A percentile compares a stretch with the other conserved stretches of the same genome.
Conservation (phyloP, 495 filamentous ascomycete genomes). For the Trichocladium antarcticum region DNA sequence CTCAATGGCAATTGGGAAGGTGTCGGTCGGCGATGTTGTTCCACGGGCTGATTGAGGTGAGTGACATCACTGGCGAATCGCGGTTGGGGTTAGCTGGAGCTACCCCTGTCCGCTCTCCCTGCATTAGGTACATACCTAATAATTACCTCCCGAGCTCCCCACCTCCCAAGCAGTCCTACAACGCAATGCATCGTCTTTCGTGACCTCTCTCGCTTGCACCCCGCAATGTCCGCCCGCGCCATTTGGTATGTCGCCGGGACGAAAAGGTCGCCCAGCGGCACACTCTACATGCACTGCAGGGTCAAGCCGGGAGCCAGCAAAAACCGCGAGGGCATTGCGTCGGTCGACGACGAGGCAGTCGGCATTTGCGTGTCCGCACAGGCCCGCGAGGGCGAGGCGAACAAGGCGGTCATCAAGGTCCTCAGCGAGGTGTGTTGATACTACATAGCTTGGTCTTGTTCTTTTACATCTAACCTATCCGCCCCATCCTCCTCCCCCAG, state of each 20-base stretch:
- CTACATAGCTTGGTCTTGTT: background rate
- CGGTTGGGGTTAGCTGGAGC: background rate
- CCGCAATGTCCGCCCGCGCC: slow-evolving; percentile 11
- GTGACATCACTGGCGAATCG: background rate
- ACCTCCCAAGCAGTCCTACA: too few relatives aligned
- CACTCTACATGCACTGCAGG: slow-evolving; percentile 44
- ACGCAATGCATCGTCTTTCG: too few relatives aligned
- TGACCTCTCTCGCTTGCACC: too few relatives aligned
- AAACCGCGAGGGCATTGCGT: slow-evolving; percentile 46
- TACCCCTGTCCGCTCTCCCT: too few relatives aligned
- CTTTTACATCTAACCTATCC: background rate
- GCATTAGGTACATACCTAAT: too few relatives aligned
- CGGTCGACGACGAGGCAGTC: slow-evolving; percentile 43
- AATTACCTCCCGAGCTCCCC: too few relatives aligned
- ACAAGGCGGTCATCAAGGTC: slow-evolving; percentile 51
- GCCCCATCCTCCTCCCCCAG: background rate
- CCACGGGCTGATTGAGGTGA: background rate
- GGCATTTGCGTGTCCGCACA: slow-evolving; percentile 53
- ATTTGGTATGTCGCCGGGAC: slow-evolving; percentile 23
- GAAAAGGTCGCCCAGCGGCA: slow-evolving; percentile 31
- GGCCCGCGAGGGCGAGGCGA: slow-evolving; percentile 55
- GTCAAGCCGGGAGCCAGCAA: slow-evolving; percentile 55
- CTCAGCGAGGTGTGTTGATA: slow-evolving; percentile 45
- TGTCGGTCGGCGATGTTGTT: too few relatives aligned
- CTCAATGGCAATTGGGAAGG: too few relatives aligned